These are phyloP conservation scores for Lotmaria passim DNA, from an alignment of 208 protist genomes.

Conservation along the genomic window DNA sequence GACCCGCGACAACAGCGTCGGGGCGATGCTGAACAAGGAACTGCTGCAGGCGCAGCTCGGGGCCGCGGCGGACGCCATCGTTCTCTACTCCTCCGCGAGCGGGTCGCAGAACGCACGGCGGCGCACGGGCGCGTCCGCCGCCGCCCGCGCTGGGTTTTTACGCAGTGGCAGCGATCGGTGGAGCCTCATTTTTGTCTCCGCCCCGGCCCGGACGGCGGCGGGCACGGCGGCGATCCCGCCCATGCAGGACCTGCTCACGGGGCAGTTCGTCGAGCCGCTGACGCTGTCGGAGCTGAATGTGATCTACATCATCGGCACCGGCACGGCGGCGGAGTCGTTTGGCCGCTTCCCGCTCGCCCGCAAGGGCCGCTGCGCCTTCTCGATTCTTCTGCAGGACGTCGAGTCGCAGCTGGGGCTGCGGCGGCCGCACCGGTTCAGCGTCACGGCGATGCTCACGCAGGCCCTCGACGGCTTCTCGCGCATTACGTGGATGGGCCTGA, in stretches of 20 bases:
- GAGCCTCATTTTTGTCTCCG: slow-evolving; percentile 77
- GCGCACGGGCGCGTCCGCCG: slow-evolving; percentile 30
- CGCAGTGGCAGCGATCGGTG: slow-evolving; percentile 39
- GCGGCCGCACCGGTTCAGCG: slow-evolving; percentile 53
- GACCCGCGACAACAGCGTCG: slow-evolving; percentile 36
- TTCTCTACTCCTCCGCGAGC: slow-evolving; percentile 37
- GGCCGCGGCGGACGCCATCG: slow-evolving; percentile 57
- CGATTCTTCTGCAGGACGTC: slow-evolving; percentile 86
- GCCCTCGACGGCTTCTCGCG: slow-evolving; percentile 86
- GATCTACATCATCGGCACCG: slow-evolving; percentile 89
- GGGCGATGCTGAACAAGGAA: slow-evolving; percentile 77
- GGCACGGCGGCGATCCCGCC: slow-evolving; percentile 63
- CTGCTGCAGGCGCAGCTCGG: slow-evolving; percentile 84
- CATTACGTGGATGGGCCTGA: slow-evolving; percentile 87
- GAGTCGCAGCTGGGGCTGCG: slow-evolving; percentile 79
- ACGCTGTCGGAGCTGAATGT: slow-evolving; percentile 71
- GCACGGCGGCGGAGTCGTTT: slow-evolving; percentile 77
- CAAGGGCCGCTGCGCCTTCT: slow-evolving; percentile 76
- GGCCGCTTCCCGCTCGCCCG: slow-evolving; percentile 69
- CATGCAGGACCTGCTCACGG: slow-evolving; percentile 89
- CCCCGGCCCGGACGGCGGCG: slow-evolving; percentile 45
- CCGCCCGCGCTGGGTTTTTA: slow-evolving; percentile 13
- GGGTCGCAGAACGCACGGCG: slow-evolving; percentile 20
- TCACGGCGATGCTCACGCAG: slow-evolving; percentile 74
- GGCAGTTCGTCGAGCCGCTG: slow-evolving; percentile 89